Percentiles rank a stretch among this genome's conserved stretches.
Conservation (phyloP, 2,329 filamentous ascomycete species). For the Hypoxylon sp. region DNA sequence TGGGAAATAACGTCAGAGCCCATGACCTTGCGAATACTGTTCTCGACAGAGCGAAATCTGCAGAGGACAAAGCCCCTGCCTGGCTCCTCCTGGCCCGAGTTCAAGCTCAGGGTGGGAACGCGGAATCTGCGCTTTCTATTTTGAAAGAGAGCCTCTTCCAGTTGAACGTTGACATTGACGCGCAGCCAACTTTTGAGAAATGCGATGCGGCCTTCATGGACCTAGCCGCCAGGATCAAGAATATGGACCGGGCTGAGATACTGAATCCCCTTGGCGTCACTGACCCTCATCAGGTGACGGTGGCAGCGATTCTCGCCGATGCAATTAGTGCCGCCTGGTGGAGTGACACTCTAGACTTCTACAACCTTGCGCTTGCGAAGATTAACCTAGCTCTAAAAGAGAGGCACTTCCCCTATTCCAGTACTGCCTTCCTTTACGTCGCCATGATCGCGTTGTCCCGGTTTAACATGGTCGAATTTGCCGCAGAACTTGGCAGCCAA, state of each 20-base stretch:
- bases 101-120: constrained; percentile 80
- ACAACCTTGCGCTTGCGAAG: constrained; percentile 77
- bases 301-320: constrained; percentile 80
- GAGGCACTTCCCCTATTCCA: constrained; percentile 78
- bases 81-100: constrained; percentile 88
- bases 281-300: constrained; percentile 70
- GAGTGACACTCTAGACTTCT: constrained; percentile 80
- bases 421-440: constrained; percentile 77
- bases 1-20: constrained; percentile 78
- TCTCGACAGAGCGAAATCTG: constrained; percentile 77
- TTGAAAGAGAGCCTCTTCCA: constrained; percentile 79
- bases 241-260: constrained; percentile 66
- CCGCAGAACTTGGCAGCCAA: constrained; percentile 73
- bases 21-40: constrained; percentile 77
- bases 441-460: constrained; percentile 76
- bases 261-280: constrained; percentile 60
- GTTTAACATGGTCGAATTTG: constrained; percentile 79
- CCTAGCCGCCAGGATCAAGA: constrained; percentile 71
- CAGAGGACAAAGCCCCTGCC: constrained; percentile 85
- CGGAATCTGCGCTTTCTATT: constrained; percentile 75
- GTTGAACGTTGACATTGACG: constrained; percentile 76
- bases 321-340: constrained; percentile 80
- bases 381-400: constrained; percentile 74
- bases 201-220: constrained; percentile 82
- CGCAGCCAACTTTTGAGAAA: constrained; percentile 78